Evolutionary conservation across 164 flowering plant genomes (phyloP).

Genomic region (Berberis thunbergii): DNA sequence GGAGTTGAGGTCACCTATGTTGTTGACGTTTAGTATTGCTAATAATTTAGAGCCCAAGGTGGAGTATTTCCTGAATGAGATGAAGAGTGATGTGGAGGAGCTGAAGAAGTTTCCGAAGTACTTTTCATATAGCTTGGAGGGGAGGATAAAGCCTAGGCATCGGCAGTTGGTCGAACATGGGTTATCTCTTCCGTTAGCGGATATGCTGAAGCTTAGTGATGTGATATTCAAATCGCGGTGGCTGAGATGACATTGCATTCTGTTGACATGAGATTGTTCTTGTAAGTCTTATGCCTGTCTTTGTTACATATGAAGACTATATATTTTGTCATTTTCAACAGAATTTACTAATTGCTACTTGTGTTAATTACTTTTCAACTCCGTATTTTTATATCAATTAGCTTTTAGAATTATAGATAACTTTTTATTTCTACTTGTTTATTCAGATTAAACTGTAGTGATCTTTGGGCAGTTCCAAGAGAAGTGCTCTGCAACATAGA

Average conservation of each 20-base stretch:
- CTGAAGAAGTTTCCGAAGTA: slow-evolving; percentile 79
- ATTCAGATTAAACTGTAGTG: no score
- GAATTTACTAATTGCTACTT: background rate
- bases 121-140: slow-evolving; percentile 79
- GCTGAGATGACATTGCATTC: slow-evolving; percentile 45
- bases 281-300: slow-evolving; percentile 8
- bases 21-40: slow-evolving; percentile 57
- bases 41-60: slow-evolving; percentile 66
- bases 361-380: background rate
- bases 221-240: slow-evolving; percentile 53
- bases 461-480: no score
- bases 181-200: slow-evolving; percentile 38
- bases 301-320: slow-evolving; percentile 1
- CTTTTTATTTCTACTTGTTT: no score
- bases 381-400: no score
- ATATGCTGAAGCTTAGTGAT: slow-evolving; percentile 78
- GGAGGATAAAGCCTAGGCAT: slow-evolving; percentile 68
- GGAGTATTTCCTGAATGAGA: slow-evolving; percentile 57
- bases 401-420: no score
- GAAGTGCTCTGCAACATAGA: no score
- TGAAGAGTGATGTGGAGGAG: slow-evolving; percentile 60
- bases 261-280: slow-evolving; percentile 14
- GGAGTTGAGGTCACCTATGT: slow-evolving; percentile 62
- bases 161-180: slow-evolving; percentile 42
- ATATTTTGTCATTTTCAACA: no score